A percentile compares a stretch with the other conserved stretches of the same genome.
Evolutionary conservation across 1,139 yeast species (phyloP).

Genomic region (Geotrichum aggregatum): DNA sequence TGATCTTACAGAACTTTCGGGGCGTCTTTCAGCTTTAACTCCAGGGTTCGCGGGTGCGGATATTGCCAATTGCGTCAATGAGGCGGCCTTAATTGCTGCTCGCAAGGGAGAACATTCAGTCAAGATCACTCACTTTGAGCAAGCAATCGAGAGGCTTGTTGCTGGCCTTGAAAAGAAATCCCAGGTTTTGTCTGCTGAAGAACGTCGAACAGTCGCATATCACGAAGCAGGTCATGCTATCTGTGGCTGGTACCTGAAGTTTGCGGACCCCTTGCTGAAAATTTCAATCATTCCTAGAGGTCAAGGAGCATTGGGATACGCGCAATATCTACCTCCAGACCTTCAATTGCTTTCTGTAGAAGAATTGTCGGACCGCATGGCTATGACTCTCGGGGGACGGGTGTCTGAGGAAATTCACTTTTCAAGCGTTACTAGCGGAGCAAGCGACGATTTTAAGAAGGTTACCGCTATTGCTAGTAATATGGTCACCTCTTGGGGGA

Average conservation of each 20-base stretch:
- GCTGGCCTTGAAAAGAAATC: conserved; percentile 93
- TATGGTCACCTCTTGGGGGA: conserved; percentile 88
- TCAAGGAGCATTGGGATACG: conserved; percentile 95
- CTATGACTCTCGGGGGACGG: conserved; percentile 95
- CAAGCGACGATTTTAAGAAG: conserved; percentile 91
- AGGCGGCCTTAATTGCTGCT: conserved; percentile 95
- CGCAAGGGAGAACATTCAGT: conserved; percentile 67
- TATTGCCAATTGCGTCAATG: conserved; percentile 94
- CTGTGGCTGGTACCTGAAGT: conserved; percentile 89
- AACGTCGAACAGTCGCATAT: conserved; percentile 85
- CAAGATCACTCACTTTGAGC: conserved; percentile 75
- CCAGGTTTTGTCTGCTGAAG: conserved; percentile 74
- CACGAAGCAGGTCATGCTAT: conserved; percentile 99
- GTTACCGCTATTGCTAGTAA: conserved; percentile 87
- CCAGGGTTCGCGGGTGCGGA: conserved; percentile 99
- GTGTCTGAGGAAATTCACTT: conserved; percentile 92
- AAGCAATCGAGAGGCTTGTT: conserved; percentile 93
- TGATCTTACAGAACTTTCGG: conserved; percentile 58
- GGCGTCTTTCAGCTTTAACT: conserved; percentile 87
- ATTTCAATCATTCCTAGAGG: conserved; percentile 97
- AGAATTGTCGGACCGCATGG: conserved; percentile 82
- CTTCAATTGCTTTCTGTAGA: conserved; percentile 72
- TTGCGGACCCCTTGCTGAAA: conserved; percentile 88
- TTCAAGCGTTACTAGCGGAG: conserved; percentile 88
- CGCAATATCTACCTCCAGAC: conserved; percentile 93